phyloP scores from a whole-genome alignment of 306 rosid genomes.

The Dalbergia cochinchinensis region DNA sequence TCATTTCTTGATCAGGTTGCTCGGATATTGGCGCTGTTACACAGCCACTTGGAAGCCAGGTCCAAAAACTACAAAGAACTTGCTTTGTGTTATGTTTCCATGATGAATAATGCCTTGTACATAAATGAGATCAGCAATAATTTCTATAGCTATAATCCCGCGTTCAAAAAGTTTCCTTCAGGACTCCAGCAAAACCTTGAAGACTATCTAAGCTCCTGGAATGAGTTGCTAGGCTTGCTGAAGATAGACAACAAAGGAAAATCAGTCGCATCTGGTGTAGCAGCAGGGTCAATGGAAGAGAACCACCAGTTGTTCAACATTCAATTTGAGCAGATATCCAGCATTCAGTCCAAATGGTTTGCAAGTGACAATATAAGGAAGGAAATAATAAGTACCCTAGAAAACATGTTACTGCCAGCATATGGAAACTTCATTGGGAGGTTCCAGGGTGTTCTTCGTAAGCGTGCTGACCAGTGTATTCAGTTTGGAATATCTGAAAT shows the following conservation, averaged over 20 bases:
- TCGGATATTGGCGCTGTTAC: not conserved
- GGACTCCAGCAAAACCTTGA: slow-evolving; percentile 50
- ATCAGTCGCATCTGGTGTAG: slow-evolving; percentile 1
- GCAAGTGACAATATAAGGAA: too few relatives aligned
- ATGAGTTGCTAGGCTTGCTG: slow-evolving; percentile 44
- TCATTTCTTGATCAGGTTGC: too few relatives aligned
- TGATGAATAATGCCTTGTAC: not conserved
- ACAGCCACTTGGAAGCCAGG: slow-evolving; percentile 1
- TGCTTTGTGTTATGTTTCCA: not conserved
- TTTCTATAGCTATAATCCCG: too few relatives aligned
- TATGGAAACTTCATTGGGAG: too few relatives aligned
- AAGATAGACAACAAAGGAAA: too few relatives aligned
- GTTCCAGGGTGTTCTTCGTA: too few relatives aligned
- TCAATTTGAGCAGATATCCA: slow-evolving; percentile 65
- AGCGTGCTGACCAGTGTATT: too few relatives aligned
- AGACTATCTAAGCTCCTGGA: slow-evolving; percentile 64
- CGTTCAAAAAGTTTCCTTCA: not conserved
- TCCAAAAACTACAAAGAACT: not conserved
- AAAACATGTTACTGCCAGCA: too few relatives aligned
- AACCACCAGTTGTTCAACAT: slow-evolving; percentile 62
- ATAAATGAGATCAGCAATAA: not conserved
- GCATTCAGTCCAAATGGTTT: slow-evolving; percentile 63
- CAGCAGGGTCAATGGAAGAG: slow-evolving; percentile 58
- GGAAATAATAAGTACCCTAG: too few relatives aligned
- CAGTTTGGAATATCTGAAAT: too few relatives aligned